phyloP scores from a whole-genome alignment of 306 rosid species.

The Castanopsis chinensis region DNA sequence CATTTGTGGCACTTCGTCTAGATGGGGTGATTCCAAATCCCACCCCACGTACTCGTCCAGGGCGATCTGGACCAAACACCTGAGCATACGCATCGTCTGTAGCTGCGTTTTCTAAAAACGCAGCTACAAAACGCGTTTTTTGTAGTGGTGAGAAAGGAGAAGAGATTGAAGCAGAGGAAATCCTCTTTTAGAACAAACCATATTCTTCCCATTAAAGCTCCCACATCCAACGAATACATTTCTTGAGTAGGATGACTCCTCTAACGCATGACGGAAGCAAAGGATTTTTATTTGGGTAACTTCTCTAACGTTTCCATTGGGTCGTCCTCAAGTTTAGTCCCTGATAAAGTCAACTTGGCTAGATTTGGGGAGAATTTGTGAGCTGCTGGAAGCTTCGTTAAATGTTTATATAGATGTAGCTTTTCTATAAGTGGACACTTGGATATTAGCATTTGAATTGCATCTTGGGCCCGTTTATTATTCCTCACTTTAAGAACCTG shows the following conservation, averaged over 20 bases:
- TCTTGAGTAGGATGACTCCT: no score
- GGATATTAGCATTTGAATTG: not conserved
- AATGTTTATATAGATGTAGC: constrained; percentile 27
- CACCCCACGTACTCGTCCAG: no score
- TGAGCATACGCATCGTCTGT: no score
- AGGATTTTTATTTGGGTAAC: constrained; percentile 47
- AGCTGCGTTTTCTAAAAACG: no score
- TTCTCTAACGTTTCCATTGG: constrained; percentile 45
- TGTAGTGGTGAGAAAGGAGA: not conserved
- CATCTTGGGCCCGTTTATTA: no score
- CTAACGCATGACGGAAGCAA: no score
- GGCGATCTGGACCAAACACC: no score
- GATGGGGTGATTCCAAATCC: no score
- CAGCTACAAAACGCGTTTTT: no score
- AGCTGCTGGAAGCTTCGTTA: constrained; percentile 25
- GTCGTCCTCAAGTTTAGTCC: constrained; percentile 21
- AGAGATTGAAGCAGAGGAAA: constrained; percentile 45
- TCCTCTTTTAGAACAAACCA: constrained; percentile 30
- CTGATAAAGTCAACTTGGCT: constrained; percentile 28
- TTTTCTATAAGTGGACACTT: constrained; percentile 47
- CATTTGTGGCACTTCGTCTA: no score
- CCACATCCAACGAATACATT: no score
- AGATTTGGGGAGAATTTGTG: constrained; percentile 32
- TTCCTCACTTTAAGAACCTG: not conserved
- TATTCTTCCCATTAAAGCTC: constrained; percentile 32